Evolutionary conservation across 1,284 basidiomycete genomes (phyloP), one percentile per base, ranked within the genome.

Genomic region (Puccinia hordei): DNA sequence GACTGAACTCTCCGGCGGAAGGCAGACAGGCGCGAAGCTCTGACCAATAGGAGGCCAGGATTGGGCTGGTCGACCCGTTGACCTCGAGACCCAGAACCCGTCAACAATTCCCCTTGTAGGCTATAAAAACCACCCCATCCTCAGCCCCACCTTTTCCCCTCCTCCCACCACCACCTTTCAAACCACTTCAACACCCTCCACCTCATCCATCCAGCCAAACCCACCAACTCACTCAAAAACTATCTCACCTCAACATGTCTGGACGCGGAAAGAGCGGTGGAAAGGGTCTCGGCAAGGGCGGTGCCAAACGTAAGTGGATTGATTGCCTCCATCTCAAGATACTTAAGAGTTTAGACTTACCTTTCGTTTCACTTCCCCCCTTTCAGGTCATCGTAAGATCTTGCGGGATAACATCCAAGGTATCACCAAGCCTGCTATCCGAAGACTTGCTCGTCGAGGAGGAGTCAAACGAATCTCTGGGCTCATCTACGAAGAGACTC

Each of bases 381-480:
- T n/a, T n/a, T n/a, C 68, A 71, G 68, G 85, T 69, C 77, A 80
- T 38, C 66, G 77, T 49, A 80, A 80, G 65, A 80, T 80, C 30
- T 51, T 80, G n/a, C 44, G 77, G 5, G 77, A 80, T 55, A 80
- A 80, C 77, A 79, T 73, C 44, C 71, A 57, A 38, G 83, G 84
- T 30, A 85, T 85, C 61, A 63, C 61, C 61, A 30, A 66, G 63
- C 63, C 63, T 24, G 93, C 93, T 83, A 94, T 95, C 86, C 92
- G 94, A 84, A 92, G 93, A 89, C 92, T 96, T 82, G 94, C 94
- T 61, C 93, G 94, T 87, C 92, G 94, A 89, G 94, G 94, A 86
- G 93, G 93, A 91, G 93, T 94, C 85, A 94, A 95, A 89, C 92
- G 92, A 91, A 93, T 93, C 87, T 93, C 93, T 73, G 92, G 92